Evolutionary conservation across 768 basidiomycete species (phyloP), one percentile per base, ranked within the genome.

Genomic region (Amanita rubescens): DNA sequence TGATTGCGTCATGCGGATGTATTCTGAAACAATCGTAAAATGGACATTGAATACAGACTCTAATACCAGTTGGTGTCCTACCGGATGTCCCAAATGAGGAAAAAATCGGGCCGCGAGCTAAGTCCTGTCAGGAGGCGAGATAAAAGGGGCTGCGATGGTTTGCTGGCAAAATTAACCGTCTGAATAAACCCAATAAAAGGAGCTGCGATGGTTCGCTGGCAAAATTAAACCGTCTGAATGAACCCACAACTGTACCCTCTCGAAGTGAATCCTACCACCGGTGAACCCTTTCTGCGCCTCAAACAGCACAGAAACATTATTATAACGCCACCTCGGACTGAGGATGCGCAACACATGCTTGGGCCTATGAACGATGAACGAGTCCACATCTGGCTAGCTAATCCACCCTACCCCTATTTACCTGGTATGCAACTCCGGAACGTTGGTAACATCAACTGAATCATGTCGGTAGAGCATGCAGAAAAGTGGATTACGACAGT

Each of bases 261-360:
- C 7, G 68, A 74, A 61, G 55, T 70, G 46, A 71, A 78, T 51
- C 51, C 68, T 2, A 49, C 51, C 22, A 78, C 75, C 1, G 73
- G 72, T 41, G 81, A 84, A 58, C 76, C 75, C 1, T 82, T 77
- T 59, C 67, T 84, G 12, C 78, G 76, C 24, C 72, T 85, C 41
- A 68, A 73, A 3, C 57, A 65, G 30, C 80, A 80, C 27, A 67
- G 70, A 47, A 72, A 76, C 55, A 77, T 84, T 49, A 75, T 83
- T 55, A 53, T 83, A 37, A 83, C 81, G 1, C 73, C 80, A 17
- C 76, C 75, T 10, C 78, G 82, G 27, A 41, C 60, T 22, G 65
- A 62, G 34, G 80, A 84, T 58, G 71, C 65, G 17, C 63, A 67
- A 10, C 51, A 54, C 15, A 49, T 70, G 14, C 63, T 68, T 19